phyloP scores from a whole-genome alignment of 2,329 filamentous ascomycete genomes.

The Aspergillus fischeri region DNA sequence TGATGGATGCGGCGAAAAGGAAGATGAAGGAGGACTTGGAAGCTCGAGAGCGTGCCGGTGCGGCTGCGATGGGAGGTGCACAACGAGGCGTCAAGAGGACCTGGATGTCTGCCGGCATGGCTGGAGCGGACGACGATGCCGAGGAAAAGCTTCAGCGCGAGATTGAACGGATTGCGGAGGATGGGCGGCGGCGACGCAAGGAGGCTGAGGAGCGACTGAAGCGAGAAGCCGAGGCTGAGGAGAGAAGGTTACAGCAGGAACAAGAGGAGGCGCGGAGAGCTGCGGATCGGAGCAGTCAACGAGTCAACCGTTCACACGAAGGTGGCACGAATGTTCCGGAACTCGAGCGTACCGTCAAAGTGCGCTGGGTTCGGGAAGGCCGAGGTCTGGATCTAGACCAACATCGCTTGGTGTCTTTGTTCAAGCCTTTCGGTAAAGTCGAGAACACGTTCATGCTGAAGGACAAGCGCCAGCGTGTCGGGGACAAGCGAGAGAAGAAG shows the following conservation, averaged over 20 bases:
- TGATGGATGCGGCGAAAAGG: constrained; percentile 68
- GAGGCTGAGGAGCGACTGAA: constrained; percentile 46
- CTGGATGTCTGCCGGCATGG: constrained; percentile 35
- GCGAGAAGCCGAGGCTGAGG: constrained; percentile 43
- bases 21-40: constrained; percentile 85
- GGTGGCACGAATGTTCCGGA: constrained; percentile 46
- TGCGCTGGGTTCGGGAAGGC: constrained; percentile 52
- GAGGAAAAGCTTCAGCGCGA: constrained; percentile 50
- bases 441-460: constrained; percentile 53
- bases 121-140: constrained; percentile 38
- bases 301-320: constrained; percentile 33
- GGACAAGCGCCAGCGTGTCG: constrained; percentile 52
- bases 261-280: constrained; percentile 43
- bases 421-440: constrained; percentile 53
- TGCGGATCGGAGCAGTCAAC: constrained; percentile 27
- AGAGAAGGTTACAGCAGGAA: constrained; percentile 34
- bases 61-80: constrained; percentile 32
- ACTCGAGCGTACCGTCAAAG: constrained; percentile 55
- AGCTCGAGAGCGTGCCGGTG: constrained; percentile 60
- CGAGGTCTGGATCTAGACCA: constrained; percentile 45
- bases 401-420: constrained; percentile 44
- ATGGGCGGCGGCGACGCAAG: constrained; percentile 48
- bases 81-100: constrained; percentile 56
- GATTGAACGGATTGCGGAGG: constrained; percentile 50
- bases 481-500: constrained; percentile 49